A percentile compares a stretch with the other conserved stretches of the same genome.
Evolutionary conservation across 768 basidiomycete species (phyloP).

Genomic region (Chalciporus sphaerocephalus): DNA sequence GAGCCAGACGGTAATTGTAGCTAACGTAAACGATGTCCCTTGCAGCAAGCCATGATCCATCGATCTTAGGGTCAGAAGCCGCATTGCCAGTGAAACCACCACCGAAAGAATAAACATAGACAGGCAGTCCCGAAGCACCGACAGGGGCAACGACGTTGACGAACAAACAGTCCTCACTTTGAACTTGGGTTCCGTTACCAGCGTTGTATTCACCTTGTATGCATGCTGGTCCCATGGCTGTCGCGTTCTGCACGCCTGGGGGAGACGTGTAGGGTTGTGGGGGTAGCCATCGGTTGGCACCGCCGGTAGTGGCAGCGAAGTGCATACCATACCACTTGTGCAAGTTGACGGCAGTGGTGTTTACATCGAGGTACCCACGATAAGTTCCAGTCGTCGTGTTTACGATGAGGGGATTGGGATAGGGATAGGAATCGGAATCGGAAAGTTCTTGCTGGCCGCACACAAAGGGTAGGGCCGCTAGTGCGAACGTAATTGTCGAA

Average conservation of each 20-base stretch:
- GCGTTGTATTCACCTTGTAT: slow-evolving; percentile 4
- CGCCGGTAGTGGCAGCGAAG: background rate
- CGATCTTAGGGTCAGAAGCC: background rate
- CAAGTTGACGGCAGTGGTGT: background rate
- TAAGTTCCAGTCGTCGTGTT: slow-evolving; percentile 4
- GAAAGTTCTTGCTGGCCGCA: background rate
- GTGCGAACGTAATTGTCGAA: background rate
- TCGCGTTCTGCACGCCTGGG: slow-evolving; percentile 9
- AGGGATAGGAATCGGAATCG: background rate
- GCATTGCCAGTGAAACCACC: background rate
- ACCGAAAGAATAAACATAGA: background rate
- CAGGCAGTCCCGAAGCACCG: background rate
- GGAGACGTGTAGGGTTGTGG: slow-evolving; percentile 14
- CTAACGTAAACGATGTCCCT: slow-evolving; percentile 3
- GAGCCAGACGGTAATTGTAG: background rate
- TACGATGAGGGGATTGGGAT: background rate
- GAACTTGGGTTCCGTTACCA: background rate
- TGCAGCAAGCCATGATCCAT: background rate
- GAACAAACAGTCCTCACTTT: slow-evolving; percentile 1
- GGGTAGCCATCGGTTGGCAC: slow-evolving; percentile 4
- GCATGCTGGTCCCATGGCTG: slow-evolving; percentile 2
- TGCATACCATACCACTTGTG: slow-evolving; percentile 1
- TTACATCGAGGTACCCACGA: slow-evolving; percentile 4
- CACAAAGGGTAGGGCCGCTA: background rate
- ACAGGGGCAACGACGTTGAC: background rate